These are phyloP conservation scores for Vigna radiata DNA, from an alignment of 306 rosid species.

Conservation along the genomic window DNA sequence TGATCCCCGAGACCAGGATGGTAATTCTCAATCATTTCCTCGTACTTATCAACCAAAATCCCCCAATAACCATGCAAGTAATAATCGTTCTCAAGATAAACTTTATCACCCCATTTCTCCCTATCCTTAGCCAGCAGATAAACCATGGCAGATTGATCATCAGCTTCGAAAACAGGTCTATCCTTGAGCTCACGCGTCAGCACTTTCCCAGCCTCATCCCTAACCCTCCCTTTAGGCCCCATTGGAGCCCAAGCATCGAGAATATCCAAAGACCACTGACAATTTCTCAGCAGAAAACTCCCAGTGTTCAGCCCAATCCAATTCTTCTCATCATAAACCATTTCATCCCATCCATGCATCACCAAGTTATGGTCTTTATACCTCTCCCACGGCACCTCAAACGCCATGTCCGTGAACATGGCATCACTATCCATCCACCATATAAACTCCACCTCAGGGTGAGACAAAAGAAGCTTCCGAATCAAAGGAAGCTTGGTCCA, in stretches of 20 bases:
- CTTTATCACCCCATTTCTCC: slow-evolving; percentile 78
- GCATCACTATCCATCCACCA: slow-evolving; percentile 99
- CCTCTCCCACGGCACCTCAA: slow-evolving; percentile 89
- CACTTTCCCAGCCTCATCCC: slow-evolving; percentile 85
- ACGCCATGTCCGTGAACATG: slow-evolving; percentile 93
- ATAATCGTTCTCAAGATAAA: slow-evolving; percentile 72
- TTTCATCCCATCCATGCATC: slow-evolving; percentile 88
- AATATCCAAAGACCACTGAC: slow-evolving; percentile 70
- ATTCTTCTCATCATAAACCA: slow-evolving; percentile 78
- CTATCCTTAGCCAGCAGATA: slow-evolving; percentile 61
- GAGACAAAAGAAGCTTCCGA: slow-evolving; percentile 72
- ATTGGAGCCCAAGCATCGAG: slow-evolving; percentile 88
- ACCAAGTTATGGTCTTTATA: slow-evolving; percentile 74
- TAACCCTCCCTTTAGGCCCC: slow-evolving; percentile 85
- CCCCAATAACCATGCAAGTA: slow-evolving; percentile 95
- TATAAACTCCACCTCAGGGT: slow-evolving; percentile 79
- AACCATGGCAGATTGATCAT: slow-evolving; percentile 88
- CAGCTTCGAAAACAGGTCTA: slow-evolving; percentile 82
- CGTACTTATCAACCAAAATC: slow-evolving; percentile 81
- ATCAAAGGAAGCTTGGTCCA: slow-evolving; percentile 94
- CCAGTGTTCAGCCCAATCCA: slow-evolving; percentile 96
- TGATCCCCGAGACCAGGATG: slow-evolving; percentile 90
- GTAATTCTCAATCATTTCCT: slow-evolving; percentile 77
- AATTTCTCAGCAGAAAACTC: slow-evolving; percentile 70
- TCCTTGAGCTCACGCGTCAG: slow-evolving; percentile 70